A percentile compares a stretch with the other conserved stretches of the same genome.
phyloP scores from a whole-genome alignment of 225 moss, liverwort and hornwort species.

The Bryoerythrophyllum caledonicum region DNA sequence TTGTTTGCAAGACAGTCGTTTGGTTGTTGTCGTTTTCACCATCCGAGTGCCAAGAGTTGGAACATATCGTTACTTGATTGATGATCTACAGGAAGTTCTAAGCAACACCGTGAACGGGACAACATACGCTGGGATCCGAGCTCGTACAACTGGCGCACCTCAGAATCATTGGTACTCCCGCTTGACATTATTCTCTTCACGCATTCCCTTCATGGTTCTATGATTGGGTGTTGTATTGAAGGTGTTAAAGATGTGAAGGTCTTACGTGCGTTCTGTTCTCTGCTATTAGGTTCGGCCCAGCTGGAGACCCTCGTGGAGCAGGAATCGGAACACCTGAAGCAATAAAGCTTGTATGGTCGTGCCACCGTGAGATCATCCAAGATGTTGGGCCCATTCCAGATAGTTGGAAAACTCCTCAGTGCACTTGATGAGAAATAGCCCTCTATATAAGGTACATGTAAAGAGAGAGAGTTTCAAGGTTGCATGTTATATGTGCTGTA shows the following conservation, averaged over 20 bases:
- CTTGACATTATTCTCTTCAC: conserved; percentile 1
- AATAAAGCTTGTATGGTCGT: conserved; percentile 95
- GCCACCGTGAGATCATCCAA: conserved; percentile 92
- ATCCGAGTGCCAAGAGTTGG: background rate
- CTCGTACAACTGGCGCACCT: conserved; percentile 96
- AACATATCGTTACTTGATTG: background rate
- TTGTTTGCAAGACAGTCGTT: conserved; percentile 1
- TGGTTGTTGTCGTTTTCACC: background rate
- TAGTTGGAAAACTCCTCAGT: conserved; percentile 72
- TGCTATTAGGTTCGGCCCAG: conserved; percentile 88
- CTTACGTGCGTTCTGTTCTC: conserved; percentile 8
- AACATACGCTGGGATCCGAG: conserved; percentile 95
- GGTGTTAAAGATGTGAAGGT: conserved; percentile 6
- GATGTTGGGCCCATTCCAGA: conserved; percentile 80
- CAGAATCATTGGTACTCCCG: conserved; percentile 90
- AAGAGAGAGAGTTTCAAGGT: background rate
- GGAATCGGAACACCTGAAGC: conserved; percentile 99
- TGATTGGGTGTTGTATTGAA: background rate
- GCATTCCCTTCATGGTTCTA: background rate
- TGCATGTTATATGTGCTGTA: background rate
- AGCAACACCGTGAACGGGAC: conserved; percentile 97
- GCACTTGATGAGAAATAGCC: conserved; percentile 46
- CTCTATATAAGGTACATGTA: conserved; percentile 1
- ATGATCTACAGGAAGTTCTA: conserved; percentile 69
- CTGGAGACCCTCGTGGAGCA: conserved; percentile 96